Conservation (phyloP, 1,284 basidiomycete genomes). For the Ceratobasidium sp. region DNA sequence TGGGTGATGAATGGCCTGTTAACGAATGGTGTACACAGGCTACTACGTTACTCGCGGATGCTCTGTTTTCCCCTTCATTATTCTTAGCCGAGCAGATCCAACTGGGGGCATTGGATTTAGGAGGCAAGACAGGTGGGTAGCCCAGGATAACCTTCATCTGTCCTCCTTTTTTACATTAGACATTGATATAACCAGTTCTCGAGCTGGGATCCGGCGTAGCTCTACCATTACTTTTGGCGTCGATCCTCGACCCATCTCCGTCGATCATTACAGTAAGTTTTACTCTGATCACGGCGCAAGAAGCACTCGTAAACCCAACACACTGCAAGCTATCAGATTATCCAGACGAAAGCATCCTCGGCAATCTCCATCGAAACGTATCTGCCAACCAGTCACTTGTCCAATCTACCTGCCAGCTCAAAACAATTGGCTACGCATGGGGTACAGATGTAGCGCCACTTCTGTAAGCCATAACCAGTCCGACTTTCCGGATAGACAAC, state of each 20-base stretch:
- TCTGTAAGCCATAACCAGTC: constrained; percentile 61
- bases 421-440: constrained; percentile 72
- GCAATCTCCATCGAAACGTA: constrained; percentile 67
- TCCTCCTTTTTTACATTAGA: neutral
- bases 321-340: constrained; percentile 65
- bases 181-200: constrained; percentile 61
- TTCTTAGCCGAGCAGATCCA: constrained; percentile 76
- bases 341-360: constrained; percentile 71
- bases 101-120: constrained; percentile 62
- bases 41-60: constrained; percentile 77
- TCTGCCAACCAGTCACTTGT: constrained; percentile 63
- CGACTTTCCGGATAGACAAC: neutral
- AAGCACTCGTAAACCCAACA: neutral
- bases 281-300: too few relatives aligned
- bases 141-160: neutral
- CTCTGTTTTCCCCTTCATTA: constrained; percentile 76
- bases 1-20: neutral
- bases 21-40: constrained; percentile 59
- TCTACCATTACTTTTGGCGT: constrained; percentile 72
- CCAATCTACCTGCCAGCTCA: constrained; percentile 60
- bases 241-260: constrained; percentile 61
- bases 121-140: constrained; percentile 59
- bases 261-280: constrained; percentile 65
- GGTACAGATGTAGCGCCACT: constrained; percentile 64
- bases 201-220: constrained; percentile 77